phyloP scores from a whole-genome alignment of 1,139 yeast species.

The Magnusiomyces paraingens region DNA sequence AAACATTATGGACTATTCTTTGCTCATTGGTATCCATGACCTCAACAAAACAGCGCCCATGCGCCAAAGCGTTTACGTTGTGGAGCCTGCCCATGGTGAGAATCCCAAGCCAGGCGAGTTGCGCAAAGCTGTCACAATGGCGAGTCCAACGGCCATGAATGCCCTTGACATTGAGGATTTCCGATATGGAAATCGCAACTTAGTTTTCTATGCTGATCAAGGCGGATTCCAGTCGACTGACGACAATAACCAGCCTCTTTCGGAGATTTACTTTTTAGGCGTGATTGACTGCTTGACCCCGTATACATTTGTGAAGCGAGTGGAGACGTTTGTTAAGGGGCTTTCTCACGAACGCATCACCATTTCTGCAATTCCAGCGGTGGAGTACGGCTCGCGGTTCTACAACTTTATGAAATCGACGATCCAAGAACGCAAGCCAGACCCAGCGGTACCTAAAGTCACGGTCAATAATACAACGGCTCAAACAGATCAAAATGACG shows the following conservation, averaged over 20 bases:
- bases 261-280: conserved; percentile 81
- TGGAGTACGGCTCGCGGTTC: conserved; percentile 85
- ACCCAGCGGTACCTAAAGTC: too few relatives aligned
- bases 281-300: conserved; percentile 90
- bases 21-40: conserved; percentile 83
- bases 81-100: conserved; percentile 30
- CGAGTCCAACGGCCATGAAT: conserved; percentile 34
- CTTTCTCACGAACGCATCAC: conserved; percentile 60
- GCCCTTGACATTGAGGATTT: conserved; percentile 32
- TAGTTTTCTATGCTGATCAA: conserved; percentile 67
- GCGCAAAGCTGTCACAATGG: conserved; percentile 33
- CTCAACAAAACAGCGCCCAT: conserved; percentile 46
- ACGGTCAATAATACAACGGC: not conserved
- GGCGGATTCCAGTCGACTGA: conserved; percentile 84
- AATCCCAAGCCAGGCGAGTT: conserved; percentile 31
- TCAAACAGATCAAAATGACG: not conserved
- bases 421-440: conserved; percentile 3
- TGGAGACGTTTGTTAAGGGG: conserved; percentile 85
- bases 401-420: conserved; percentile 52
- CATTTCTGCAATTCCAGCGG: conserved; percentile 86
- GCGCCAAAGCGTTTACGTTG: conserved; percentile 35
- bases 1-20: conserved; percentile 93
- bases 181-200: conserved; percentile 30
- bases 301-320: conserved; percentile 65
- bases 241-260: conserved; percentile 52